Base-by-base conservation (phyloP, 768 basidiomycete genomes). In the Boletus edulis region DNA sequence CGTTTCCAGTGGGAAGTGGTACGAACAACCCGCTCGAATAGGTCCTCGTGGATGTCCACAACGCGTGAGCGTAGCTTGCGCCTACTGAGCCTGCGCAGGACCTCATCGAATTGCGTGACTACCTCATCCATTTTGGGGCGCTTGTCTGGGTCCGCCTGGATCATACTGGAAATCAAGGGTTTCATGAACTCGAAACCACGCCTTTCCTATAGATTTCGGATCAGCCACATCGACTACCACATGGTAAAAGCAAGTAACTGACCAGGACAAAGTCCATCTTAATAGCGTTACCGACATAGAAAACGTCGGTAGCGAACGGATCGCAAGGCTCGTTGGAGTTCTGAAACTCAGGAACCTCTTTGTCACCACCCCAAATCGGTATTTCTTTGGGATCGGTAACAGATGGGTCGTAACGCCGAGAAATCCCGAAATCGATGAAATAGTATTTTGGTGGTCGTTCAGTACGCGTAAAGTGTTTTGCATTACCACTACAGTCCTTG, bases 101-200 rank as follows among this genome's bases (percentile, higher is more conserved):
- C 61, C 0, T 24, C 20, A 2, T 56, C 50, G 20, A 67, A 70
- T 10, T 56, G 66, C 0, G 31, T 3, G 2, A 69, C 68, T 3
- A 74, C 73, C 32, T 71, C 59, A 18, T 76, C 70, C 46, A 75
- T 75, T 0, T 60, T 73, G 0, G 76, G 76, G 9, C 77, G 68
- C 41, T 71, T 62, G 0, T 39, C 22, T 0, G 75, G 75, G 46
- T 75, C 69, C 4, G 62, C 59, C 22, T 71, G 67, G 0, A 70
- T 61, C 77, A 78, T 78, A 12, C 67, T 71, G 1, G 51, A 49
- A 3, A 75, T 52, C 3, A 77, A 57, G 0, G 68, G 65, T 29
- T 55, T 22, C 64, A 77, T 64, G 50, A 77, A 76, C 5, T 65
- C 58, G 24, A 73, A 57, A 2, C 60, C 62, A 5, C 2, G 24